Evolutionary conservation across 225 moss, liverwort and hornwort genomes (phyloP).

Genomic region (Marchantia paleacea): DNA sequence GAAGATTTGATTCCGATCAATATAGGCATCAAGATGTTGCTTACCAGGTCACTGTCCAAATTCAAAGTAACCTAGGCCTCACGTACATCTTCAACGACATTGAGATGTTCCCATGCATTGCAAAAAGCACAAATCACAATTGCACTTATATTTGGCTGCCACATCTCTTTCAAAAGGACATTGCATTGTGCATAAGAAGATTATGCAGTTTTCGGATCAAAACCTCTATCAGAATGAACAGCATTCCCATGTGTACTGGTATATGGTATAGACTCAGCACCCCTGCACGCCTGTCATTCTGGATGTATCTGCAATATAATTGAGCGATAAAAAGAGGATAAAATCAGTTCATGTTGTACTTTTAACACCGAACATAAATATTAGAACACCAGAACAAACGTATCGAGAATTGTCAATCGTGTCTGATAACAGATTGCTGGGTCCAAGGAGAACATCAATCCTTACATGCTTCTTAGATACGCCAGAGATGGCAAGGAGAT

Average conservation of each 20-base stretch:
- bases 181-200: not conserved
- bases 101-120: not conserved
- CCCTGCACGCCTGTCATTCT: slow-evolving; percentile 73
- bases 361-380: not conserved
- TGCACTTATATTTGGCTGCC: not conserved
- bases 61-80: not conserved
- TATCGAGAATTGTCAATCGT: not conserved
- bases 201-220: not conserved
- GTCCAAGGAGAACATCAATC: not conserved
- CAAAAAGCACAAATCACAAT: not conserved
- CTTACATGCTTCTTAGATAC: slow-evolving; percentile 68
- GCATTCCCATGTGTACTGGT: slow-evolving; percentile 51
- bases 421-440: not conserved
- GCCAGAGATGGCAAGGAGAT: slow-evolving; percentile 75
- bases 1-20: not conserved
- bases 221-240: slow-evolving; percentile 58
- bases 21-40: not conserved
- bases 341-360: not conserved
- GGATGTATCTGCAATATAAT: slow-evolving; percentile 58
- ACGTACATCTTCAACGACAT: not conserved
- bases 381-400: not conserved
- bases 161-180: not conserved
- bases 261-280: slow-evolving; percentile 68
- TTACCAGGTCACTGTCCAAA: not conserved
- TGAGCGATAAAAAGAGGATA: not conserved